These are phyloP conservation scores for Eruca vesicaria DNA, from an alignment of 441 rosid species.

Conservation along the genomic window DNA sequence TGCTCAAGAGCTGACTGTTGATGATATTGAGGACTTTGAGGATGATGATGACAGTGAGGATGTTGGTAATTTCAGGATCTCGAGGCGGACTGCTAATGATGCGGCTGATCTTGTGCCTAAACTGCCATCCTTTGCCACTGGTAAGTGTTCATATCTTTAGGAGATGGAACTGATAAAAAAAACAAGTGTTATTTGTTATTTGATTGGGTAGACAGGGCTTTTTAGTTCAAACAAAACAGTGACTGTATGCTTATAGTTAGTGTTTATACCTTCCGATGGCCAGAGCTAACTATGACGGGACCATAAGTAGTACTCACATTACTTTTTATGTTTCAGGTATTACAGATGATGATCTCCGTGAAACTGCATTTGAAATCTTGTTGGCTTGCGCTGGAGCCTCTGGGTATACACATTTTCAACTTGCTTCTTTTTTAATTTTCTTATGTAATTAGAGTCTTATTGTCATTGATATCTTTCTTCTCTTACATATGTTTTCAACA, in stretches of 20 bases:
- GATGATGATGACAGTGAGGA: constrained; percentile 70
- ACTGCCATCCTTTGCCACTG: constrained; percentile 85
- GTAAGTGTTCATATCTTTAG: constrained; percentile 39
- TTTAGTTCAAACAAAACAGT: constrained; percentile 1
- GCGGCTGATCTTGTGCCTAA: constrained; percentile 71
- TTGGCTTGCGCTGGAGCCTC: constrained; percentile 98
- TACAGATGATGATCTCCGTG: constrained; percentile 92
- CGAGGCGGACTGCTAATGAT: constrained; percentile 69
- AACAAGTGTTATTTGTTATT: neutral
- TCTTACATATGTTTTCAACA: constrained; percentile 13
- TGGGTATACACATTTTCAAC: constrained; percentile 54
- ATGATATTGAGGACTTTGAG: constrained; percentile 98
- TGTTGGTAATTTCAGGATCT: constrained; percentile 61
- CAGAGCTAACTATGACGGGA: constrained; percentile 16
- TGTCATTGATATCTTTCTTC: constrained; percentile 1
- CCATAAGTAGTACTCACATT: neutral
- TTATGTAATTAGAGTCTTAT: neutral
- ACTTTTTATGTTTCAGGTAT: constrained; percentile 54
- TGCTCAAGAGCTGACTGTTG: constrained; percentile 86
- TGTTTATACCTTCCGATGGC: neutral
- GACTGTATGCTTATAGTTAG: neutral
- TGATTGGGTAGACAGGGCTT: neutral
- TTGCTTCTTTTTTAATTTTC: constrained; percentile 7
- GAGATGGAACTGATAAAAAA: neutral
- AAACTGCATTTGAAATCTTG: constrained; percentile 91